Evolutionary conservation across 441 rosid genomes (phyloP).

Genomic region (Eruca vesicaria): DNA sequence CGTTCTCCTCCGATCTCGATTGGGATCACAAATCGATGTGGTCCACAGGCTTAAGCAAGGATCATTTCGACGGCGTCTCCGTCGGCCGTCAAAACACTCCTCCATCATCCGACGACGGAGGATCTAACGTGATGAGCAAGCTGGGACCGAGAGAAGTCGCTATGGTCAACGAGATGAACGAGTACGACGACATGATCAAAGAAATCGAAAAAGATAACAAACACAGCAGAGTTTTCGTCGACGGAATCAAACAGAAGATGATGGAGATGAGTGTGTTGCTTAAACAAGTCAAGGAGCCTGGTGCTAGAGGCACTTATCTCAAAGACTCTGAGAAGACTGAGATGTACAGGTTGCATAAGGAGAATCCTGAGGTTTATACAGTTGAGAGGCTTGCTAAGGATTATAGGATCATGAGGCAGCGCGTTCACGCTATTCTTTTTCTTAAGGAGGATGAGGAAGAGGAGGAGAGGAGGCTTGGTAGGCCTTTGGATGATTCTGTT

Average conservation of each 20-base stretch:
- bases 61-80: conserved; percentile 75
- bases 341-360: conserved; percentile 84
- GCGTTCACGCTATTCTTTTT: conserved; percentile 92
- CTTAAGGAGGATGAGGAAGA: conserved; percentile 83
- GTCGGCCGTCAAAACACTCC: conserved; percentile 48
- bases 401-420: conserved; percentile 87
- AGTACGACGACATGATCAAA: conserved; percentile 41
- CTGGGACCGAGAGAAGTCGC: conserved; percentile 33
- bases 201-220: conserved; percentile 45
- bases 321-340: conserved; percentile 87
- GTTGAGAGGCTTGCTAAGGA: conserved; percentile 82
- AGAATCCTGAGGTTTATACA: conserved; percentile 76
- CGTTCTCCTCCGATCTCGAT: conserved; percentile 33
- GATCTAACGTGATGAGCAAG: conserved; percentile 25
- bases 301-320: conserved; percentile 78
- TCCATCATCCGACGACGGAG: no score
- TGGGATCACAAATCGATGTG: conserved; percentile 78
- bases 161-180: conserved; percentile 46
- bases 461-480: conserved; percentile 81
- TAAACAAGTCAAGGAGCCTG: conserved; percentile 82
- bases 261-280: conserved; percentile 49
- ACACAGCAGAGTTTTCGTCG: conserved; percentile 47
- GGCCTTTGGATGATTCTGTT: conserved; percentile 81
- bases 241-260: conserved; percentile 57
- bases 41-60: conserved; percentile 83